Base-by-base conservation (phyloP, 2,329 filamentous ascomycete genomes). In the Colletotrichum sp. region DNA sequence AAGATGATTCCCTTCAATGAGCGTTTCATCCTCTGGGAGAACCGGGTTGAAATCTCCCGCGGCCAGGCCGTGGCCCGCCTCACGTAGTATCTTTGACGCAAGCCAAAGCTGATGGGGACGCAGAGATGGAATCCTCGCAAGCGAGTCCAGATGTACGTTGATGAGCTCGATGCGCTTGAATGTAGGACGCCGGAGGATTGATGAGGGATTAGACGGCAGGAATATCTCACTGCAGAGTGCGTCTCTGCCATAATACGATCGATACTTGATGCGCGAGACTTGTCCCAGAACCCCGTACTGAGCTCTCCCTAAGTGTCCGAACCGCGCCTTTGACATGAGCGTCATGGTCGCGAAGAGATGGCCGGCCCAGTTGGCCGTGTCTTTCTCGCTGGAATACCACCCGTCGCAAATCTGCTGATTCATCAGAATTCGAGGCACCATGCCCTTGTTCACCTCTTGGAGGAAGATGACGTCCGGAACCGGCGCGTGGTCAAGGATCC, bases 11-110 rank as follows among this genome's bases (percentile, higher is more conserved):
- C 79, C 77, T 15, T 74, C 68, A 1, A 87, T 74, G 7, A 85
- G 79, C 1, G 66, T 55, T 4, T 76, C 75, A 68, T 87, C 85
- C 60, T 84, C 81, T 1, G 82, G 80, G 5, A 84, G 77, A 5
- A 85, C 81, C 4, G 83, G 82, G 68, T 87, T 86, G 74, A 86
- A 87, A 68, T 86, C 84, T 13, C 85, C 85, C 5, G 85, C 84
- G 3, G 86, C 80, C 6, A 87, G 59, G 1, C 84, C 85, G 28
- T 74, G 77, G 1, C 79, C 81, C 5, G 80, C 72, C 16, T 77
- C 77, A 28, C 75, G 78, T 5, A 86, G 77, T 15, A 83, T 75
- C 6, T 71, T 71, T 0, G 81, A 77, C 3, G 80, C 75, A 16
- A 82, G 80, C 1, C 79, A 77, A 2, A 86, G 52, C 70, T 86